Evolutionary conservation across 768 basidiomycete genomes (phyloP).

Genomic region (Naganishia vaughanmartiniae): DNA sequence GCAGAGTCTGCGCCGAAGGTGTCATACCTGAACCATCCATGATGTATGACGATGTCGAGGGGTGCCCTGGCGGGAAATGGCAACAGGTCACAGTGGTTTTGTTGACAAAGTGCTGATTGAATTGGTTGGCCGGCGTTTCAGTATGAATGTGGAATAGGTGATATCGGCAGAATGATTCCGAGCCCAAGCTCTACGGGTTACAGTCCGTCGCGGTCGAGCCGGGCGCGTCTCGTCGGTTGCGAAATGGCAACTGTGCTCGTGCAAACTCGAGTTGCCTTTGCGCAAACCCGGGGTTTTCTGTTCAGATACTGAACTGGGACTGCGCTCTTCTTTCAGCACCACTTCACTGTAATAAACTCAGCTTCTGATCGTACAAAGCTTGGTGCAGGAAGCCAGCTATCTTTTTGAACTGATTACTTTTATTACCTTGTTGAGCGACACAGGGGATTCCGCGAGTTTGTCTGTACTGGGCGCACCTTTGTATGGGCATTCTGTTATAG

Average conservation of each 20-base stretch:
- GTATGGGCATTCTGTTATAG: not conserved
- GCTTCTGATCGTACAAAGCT: too few species aligned
- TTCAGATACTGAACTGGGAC: not conserved
- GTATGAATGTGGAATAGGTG: not conserved
- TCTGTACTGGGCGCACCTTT: not conserved
- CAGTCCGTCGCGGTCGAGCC: constrained; percentile 11
- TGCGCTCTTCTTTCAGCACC: not conserved
- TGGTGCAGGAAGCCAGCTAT: not conserved
- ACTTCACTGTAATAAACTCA: not conserved
- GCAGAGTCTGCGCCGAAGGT: constrained; percentile 19
- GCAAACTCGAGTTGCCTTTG: not conserved
- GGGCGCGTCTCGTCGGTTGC: constrained; percentile 13
- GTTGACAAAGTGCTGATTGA: constrained; percentile 18
- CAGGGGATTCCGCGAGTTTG: not conserved
- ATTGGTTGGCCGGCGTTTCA: not conserved
- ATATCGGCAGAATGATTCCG: constrained; percentile 15
- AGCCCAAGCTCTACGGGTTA: not conserved
- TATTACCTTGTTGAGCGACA: not conserved
- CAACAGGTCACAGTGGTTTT: not conserved
- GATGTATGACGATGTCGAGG: not conserved
- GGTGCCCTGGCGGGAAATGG: too few species aligned
- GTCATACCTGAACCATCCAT: constrained; percentile 24
- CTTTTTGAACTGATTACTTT: not conserved
- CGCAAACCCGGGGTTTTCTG: not conserved
- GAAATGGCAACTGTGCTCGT: constrained; percentile 2